Base-by-base conservation (phyloP, 2,329 filamentous ascomycete species). In the Colletotrichum sp. region DNA sequence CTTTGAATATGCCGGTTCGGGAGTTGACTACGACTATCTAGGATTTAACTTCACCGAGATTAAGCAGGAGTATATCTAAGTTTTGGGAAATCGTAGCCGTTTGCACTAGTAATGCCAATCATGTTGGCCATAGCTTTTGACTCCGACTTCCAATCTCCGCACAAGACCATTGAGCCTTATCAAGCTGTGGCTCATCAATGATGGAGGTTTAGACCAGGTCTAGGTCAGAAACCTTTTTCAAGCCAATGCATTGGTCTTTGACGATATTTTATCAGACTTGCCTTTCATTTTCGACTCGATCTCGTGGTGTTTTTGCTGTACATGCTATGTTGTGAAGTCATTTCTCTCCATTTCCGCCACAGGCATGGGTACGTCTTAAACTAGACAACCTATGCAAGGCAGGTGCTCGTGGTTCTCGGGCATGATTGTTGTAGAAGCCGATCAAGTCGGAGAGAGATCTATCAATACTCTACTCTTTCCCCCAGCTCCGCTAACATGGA, bases 101-200 rank as follows among this genome's bases (percentile, higher is more conserved):
- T 24, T 21, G 3, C 6, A 8, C 4, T 21, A 2, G n/a, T 21
- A 24, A 12, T 13, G n/a, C n/a, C 43, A 3, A 24, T 7, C 4
- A 13, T 21, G 10, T 3, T 52, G 43, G 43, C 1, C 43, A 8
- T 2, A 21, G 10, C 6, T 21, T 21, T 5, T 0, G 0, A 13
- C 12, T 52, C 43, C 0, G 2, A 52, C n/a, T 52, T 12, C n/a
- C 6, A 13, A 2, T 12, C 43, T 52, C 43, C n/a, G 6, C 43
- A 8, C 13, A 21, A 52, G n/a, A 2, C 43, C 6, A 52, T 52
- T 21, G 6, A 21, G 43, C 10, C 5, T 7, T 13, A 3, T 21
- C 6, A 48, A 48, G 4, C 3, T 6, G n/a, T n/a, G 38, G 38
- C 43, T 15, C 34, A 4, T 34, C 32, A 34, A 15, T 15, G 32